These are phyloP conservation scores for Hypomyces perniciosus DNA, from an alignment of 2,329 filamentous ascomycete genomes.

Conservation along the genomic window DNA sequence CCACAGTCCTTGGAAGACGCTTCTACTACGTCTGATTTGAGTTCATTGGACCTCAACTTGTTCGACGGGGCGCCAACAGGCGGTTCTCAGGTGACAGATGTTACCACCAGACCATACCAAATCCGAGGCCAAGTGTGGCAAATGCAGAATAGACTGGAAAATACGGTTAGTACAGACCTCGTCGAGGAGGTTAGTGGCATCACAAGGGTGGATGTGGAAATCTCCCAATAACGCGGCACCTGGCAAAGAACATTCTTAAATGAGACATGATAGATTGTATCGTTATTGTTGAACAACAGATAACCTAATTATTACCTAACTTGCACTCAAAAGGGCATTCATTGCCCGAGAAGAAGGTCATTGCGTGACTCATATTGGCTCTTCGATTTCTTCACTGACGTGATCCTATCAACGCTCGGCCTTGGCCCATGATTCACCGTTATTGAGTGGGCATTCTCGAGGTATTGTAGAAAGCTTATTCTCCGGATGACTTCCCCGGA, in stretches of 20 bases:
- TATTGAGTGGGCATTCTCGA: too few relatives aligned
- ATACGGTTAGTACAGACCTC: conserved; percentile 24
- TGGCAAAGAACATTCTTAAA: conserved; percentile 10
- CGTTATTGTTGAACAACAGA: neutral
- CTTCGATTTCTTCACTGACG: too few relatives aligned
- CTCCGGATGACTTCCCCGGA: too few relatives aligned
- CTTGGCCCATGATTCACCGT: too few relatives aligned
- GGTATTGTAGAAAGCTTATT: too few relatives aligned
- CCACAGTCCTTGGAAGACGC: neutral
- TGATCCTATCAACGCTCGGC: too few relatives aligned
- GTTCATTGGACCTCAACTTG: conserved; percentile 4
- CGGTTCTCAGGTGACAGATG: neutral
- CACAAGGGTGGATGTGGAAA: conserved; percentile 33
- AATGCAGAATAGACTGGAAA: conserved; percentile 16
- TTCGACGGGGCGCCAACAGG: conserved; percentile 8
- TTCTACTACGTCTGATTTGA: neutral
- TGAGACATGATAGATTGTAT: neutral
- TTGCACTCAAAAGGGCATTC: neutral
- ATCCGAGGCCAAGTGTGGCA: conserved; percentile 8
- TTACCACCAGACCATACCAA: neutral
- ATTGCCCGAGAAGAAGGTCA: too few relatives aligned
- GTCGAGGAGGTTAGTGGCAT: conserved; percentile 32
- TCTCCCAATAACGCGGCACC: conserved; percentile 11
- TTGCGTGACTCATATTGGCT: neutral
- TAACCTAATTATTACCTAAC: neutral